Conservation (phyloP, 176 grass and related monocot species). For the Guadua angustifolia region DNA sequence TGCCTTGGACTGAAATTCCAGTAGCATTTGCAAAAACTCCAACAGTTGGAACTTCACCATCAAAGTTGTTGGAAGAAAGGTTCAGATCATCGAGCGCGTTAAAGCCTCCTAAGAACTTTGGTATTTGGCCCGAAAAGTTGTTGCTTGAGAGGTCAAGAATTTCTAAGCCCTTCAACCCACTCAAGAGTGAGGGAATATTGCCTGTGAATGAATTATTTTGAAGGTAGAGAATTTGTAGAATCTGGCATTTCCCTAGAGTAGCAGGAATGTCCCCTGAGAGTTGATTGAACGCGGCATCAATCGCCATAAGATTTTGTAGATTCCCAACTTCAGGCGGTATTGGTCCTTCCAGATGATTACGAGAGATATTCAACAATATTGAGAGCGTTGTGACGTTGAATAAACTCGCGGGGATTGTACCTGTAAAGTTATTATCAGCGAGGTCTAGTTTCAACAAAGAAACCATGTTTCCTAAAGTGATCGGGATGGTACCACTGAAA, state of each 20-base stretch:
- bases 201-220: conserved; percentile 48
- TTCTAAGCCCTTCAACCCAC: not conserved
- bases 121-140: conserved; percentile 35
- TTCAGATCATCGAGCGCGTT: conserved; percentile 11
- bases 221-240: conserved; percentile 38
- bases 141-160: conserved; percentile 46
- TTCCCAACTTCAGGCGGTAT: conserved; percentile 37
- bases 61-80: conserved; percentile 40
- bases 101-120: conserved; percentile 4
- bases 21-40: conserved; percentile 45
- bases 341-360: conserved; percentile 33
- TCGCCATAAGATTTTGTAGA: conserved; percentile 13
- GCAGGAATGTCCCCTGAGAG: conserved; percentile 51
- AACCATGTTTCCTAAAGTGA: conserved; percentile 33
- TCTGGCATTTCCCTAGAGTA: conserved; percentile 43
- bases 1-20: conserved; percentile 7
- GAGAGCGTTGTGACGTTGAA: conserved; percentile 34
- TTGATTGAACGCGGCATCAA: conserved; percentile 20
- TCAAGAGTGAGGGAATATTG: conserved; percentile 1
- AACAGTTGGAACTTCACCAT: conserved; percentile 30
- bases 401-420: conserved; percentile 28
- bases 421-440: conserved; percentile 36
- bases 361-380: conserved; percentile 14
- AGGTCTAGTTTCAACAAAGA: conserved; percentile 6
- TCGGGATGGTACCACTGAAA: conserved; percentile 37